Conservation (phyloP, 1,284 basidiomycete genomes). For the Crocinoboletus sp. region DNA sequence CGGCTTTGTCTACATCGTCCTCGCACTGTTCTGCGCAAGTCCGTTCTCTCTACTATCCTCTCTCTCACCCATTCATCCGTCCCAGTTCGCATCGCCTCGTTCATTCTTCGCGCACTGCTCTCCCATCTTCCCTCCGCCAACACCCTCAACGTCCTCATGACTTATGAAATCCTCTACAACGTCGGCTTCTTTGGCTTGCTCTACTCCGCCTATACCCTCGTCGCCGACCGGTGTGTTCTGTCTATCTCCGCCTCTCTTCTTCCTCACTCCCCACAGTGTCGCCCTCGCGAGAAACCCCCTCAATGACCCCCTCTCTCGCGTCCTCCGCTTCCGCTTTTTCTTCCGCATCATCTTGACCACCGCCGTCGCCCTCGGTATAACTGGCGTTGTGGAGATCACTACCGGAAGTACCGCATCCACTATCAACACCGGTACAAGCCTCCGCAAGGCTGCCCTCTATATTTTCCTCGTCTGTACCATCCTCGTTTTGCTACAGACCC, state of each 20-base stretch:
- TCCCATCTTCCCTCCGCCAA: conserved; percentile 21
- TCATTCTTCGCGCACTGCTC: conserved; percentile 30
- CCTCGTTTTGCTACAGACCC: conserved; percentile 33
- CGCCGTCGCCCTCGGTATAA: conserved; percentile 39
- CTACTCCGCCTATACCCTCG: conserved; percentile 32
- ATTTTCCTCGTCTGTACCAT: conserved; percentile 43
- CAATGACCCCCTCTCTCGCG: conserved; percentile 28
- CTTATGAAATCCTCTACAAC: conserved; percentile 32
- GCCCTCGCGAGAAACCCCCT: conserved; percentile 21
- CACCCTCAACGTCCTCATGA: conserved; percentile 24
- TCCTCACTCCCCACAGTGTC: conserved; percentile 10
- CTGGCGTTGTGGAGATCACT: conserved; percentile 24
- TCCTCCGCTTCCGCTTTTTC: conserved; percentile 32
- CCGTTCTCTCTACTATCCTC: conserved; percentile 19
- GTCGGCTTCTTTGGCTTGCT: conserved; percentile 37
- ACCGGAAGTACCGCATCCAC: not conserved
- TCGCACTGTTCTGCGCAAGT: conserved; percentile 46
- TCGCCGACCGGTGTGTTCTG: conserved; percentile 33
- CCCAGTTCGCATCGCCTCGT: conserved; percentile 36
- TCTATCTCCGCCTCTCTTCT: accelerated
- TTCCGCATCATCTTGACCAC: conserved; percentile 27
- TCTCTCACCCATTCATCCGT: conserved; percentile 22
- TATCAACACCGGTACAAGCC: conserved; percentile 16
- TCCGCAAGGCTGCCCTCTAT: conserved; percentile 36
- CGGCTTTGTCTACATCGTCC: conserved; percentile 37